Percentiles rank a stretch among this genome's conserved stretches.
phyloP scores from a whole-genome alignment of 2,329 filamentous ascomycete genomes.

The Penicillium frequentans region DNA sequence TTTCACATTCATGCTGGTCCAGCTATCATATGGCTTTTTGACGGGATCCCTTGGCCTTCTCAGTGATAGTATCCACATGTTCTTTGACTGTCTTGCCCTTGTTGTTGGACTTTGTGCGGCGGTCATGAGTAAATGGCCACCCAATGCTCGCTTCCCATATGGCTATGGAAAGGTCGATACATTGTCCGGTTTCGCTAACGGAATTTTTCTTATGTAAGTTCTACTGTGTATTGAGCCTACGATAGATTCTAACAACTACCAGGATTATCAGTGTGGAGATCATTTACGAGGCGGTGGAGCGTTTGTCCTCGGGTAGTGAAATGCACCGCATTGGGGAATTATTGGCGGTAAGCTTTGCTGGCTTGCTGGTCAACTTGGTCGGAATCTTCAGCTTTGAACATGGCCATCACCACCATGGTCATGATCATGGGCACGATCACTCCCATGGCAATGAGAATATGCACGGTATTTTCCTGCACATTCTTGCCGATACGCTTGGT shows the following conservation, averaged over 20 bases:
- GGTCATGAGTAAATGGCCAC: conserved; percentile 95
- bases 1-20: conserved; percentile 90
- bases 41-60: conserved; percentile 93
- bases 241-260: conserved; percentile 13
- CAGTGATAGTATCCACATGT: conserved; percentile 98
- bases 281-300: conserved; percentile 87
- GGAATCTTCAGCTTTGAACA: conserved; percentile 84
- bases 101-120: conserved; percentile 87
- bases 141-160: conserved; percentile 84
- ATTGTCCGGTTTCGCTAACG: conserved; percentile 92
- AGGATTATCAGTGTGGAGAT: conserved; percentile 95
- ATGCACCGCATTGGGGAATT: conserved; percentile 83
- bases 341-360: conserved; percentile 81
- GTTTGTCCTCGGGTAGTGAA: conserved; percentile 78
- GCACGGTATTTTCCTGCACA: conserved; percentile 94
- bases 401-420: conserved; percentile 57
- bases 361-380: conserved; percentile 85
- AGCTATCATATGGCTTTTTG: conserved; percentile 89
- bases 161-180: conserved; percentile 97
- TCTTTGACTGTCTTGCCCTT: conserved; percentile 94
- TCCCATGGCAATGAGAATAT: conserved; percentile 91
- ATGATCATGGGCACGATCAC: conserved; percentile 48
- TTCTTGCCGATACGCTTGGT: conserved; percentile 90
- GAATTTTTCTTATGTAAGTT: conserved; percentile 82
- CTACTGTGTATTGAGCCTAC: not conserved